phyloP scores from a whole-genome alignment of 805 yeast genomes.

The Schwanniomyces occidentalis region DNA sequence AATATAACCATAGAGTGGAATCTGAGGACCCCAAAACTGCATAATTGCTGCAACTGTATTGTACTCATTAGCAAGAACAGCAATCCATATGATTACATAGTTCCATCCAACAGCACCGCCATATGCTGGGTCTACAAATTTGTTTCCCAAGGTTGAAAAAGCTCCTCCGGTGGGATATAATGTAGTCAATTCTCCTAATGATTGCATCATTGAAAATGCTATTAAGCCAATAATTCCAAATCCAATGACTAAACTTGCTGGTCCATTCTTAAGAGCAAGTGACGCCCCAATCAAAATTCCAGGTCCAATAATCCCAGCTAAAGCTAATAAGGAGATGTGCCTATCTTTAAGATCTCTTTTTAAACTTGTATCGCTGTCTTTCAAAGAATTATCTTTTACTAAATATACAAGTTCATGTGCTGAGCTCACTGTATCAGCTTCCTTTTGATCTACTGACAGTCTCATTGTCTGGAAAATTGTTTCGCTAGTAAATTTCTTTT shows the following conservation, averaged over 20 bases:
- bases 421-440: neutral
- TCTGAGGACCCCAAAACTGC: slow-evolving; percentile 49
- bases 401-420: neutral
- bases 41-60: slow-evolving; percentile 52
- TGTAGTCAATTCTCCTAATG: slow-evolving; percentile 58
- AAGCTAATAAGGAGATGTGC: slow-evolving; percentile 50
- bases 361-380: slow-evolving; percentile 28
- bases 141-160: slow-evolving; percentile 52
- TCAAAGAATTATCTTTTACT: neutral
- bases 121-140: slow-evolving; percentile 53
- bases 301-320: slow-evolving; percentile 63
- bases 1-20: slow-evolving; percentile 57
- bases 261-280: slow-evolving; percentile 49
- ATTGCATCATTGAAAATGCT: slow-evolving; percentile 55
- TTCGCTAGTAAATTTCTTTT: no score
- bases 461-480: no score
- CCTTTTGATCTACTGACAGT: no score
- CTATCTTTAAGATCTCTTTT: slow-evolving; percentile 51
- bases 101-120: slow-evolving; percentile 58
- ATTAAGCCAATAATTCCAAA: slow-evolving; percentile 53
- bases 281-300: slow-evolving; percentile 58
- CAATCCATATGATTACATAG: slow-evolving; percentile 57
- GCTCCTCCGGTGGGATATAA: slow-evolving; percentile 52
- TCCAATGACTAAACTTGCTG: slow-evolving; percentile 53
- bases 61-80: slow-evolving; percentile 55